Evolutionary conservation across 345 rosid genomes (phyloP).

Genomic region (Ailanthus altissimus): DNA sequence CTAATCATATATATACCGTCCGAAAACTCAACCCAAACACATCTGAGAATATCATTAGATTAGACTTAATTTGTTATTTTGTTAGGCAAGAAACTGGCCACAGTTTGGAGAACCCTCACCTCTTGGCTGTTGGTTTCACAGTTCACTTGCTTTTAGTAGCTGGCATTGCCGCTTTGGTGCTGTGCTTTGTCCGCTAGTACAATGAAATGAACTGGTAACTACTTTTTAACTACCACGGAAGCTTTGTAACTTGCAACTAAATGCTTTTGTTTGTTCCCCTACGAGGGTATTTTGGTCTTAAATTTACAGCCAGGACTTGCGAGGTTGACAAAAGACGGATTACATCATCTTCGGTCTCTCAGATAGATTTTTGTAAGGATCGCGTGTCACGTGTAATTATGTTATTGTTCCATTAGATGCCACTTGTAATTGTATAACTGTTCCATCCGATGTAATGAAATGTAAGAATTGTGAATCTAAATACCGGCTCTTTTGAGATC

Average conservation of each 20-base stretch:
- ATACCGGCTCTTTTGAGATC: neutral
- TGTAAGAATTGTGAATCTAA: neutral
- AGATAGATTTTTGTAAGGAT: neutral
- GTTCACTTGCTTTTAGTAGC: constrained; percentile 3
- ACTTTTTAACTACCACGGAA: constrained; percentile 9
- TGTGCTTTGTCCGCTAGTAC: constrained; percentile 13
- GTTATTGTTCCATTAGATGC: too few species aligned
- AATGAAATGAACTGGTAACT: constrained; percentile 9
- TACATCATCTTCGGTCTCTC: neutral
- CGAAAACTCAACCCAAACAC: neutral
- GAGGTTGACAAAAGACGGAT: neutral
- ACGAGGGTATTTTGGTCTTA: neutral
- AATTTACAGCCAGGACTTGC: too few species aligned
- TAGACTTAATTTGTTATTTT: neutral
- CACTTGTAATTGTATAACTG: too few species aligned
- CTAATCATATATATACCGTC: neutral
- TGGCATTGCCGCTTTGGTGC: constrained; percentile 20
- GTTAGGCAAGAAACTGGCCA: neutral
- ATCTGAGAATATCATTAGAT: neutral
- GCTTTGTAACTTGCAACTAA: neutral
- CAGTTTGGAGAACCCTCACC: neutral
- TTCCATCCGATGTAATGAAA: neutral
- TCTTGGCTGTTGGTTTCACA: neutral
- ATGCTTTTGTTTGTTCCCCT: neutral
- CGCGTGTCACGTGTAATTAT: neutral